Percentiles rank a stretch among this genome's conserved stretches.
phyloP scores from a whole-genome alignment of 495 filamentous ascomycete species.

The Extremus antarcticus region DNA sequence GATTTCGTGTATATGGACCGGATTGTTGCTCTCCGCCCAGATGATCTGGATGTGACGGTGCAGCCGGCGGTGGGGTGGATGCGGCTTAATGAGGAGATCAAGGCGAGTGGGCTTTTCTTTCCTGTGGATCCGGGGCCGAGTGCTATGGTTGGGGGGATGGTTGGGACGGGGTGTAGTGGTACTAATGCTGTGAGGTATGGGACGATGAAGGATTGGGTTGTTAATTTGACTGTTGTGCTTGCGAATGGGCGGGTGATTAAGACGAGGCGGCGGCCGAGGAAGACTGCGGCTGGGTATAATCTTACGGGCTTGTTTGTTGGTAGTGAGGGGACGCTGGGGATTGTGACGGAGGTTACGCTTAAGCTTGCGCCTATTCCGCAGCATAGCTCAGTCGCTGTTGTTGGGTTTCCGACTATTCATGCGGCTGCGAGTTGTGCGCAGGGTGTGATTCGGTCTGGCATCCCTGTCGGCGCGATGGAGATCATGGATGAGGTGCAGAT shows the following conservation, averaged over 20 bases:
- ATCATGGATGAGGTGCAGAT: slow-evolving; percentile 80
- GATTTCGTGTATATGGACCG: slow-evolving; percentile 83
- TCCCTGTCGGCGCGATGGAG: slow-evolving; percentile 70
- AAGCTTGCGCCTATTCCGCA: slow-evolving; percentile 66
- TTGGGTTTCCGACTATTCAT: slow-evolving; percentile 61
- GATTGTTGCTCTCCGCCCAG: slow-evolving; percentile 65
- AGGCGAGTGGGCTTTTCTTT: slow-evolving; percentile 71
- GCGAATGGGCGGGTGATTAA: slow-evolving; percentile 72
- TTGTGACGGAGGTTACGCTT: slow-evolving; percentile 66
- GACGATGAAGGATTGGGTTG: slow-evolving; percentile 81
- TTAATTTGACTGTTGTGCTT: slow-evolving; percentile 68
- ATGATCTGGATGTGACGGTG: slow-evolving; percentile 86
- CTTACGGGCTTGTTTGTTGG: slow-evolving; percentile 67
- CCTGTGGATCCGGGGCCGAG: slow-evolving; percentile 61
- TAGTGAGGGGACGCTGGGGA: slow-evolving; percentile 65
- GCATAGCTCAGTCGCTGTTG: slow-evolving; percentile 63
- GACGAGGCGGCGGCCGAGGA: slow-evolving; percentile 58
- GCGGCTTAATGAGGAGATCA: slow-evolving; percentile 70
- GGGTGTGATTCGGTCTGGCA: slow-evolving; percentile 55
- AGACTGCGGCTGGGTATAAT: slow-evolving; percentile 74
- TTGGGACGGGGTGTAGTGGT: slow-evolving; percentile 65
- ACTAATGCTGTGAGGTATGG: slow-evolving; percentile 76
- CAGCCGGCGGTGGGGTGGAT: slow-evolving; percentile 90
- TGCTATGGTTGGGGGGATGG: slow-evolving; percentile 48
- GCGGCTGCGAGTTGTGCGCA: slow-evolving; percentile 61